phyloP scores from a whole-genome alignment of 176 grass and related monocot genomes.

The Urochloa ruziziensis region DNA sequence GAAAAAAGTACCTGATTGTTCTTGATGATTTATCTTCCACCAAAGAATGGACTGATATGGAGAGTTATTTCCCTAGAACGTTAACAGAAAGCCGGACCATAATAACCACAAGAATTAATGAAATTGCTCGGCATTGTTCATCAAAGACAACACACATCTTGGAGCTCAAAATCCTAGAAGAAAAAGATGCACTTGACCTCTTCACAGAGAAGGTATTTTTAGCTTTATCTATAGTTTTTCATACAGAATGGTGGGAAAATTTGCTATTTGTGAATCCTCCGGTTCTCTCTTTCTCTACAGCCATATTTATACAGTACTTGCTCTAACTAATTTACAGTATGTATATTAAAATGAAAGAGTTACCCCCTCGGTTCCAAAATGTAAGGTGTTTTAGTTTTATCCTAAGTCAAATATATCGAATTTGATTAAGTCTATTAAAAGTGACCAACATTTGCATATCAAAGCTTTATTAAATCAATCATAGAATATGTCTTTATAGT shows the following conservation, averaged over 20 bases:
- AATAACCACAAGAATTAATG: background rate
- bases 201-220: constrained; percentile 19
- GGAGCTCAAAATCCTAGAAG: background rate
- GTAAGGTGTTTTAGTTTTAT: too few relatives aligned
- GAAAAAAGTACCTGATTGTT: background rate
- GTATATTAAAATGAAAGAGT: too few relatives aligned
- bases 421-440: too few relatives aligned
- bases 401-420: too few relatives aligned
- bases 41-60: background rate
- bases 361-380: too few relatives aligned
- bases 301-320: background rate
- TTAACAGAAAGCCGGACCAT: background rate
- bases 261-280: background rate
- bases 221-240: background rate
- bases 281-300: background rate
- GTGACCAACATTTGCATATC: too few relatives aligned
- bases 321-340: background rate
- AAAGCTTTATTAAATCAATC: too few relatives aligned
- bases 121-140: background rate
- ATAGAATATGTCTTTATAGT: too few relatives aligned
- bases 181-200: background rate
- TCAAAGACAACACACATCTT: background rate
- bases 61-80: background rate
- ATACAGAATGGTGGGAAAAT: background rate
- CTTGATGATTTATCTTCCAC: constrained; percentile 19